Percentiles rank a stretch among this genome's conserved stretches.
phyloP scores from a whole-genome alignment of 768 basidiomycete species.

The Xerocomellus dryophilus region DNA sequence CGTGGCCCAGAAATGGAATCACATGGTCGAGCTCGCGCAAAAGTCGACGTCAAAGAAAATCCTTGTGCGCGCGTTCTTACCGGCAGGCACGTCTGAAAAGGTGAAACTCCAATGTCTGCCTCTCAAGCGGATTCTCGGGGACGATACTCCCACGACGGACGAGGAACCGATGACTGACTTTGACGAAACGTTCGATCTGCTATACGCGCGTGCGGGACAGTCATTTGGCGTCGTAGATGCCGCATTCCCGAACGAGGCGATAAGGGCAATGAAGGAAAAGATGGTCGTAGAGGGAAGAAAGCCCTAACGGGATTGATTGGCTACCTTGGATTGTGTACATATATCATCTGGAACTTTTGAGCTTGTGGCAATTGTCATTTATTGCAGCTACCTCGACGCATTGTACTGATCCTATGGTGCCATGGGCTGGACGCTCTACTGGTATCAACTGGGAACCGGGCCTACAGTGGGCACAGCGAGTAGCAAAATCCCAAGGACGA shows the following conservation, averaged over 20 bases:
- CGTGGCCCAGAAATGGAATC: slow-evolving; percentile 24
- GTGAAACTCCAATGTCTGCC: slow-evolving; percentile 28
- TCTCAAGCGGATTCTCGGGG: slow-evolving; percentile 17
- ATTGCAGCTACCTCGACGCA: slow-evolving; percentile 1
- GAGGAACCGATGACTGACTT: slow-evolving; percentile 19
- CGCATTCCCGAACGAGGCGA: slow-evolving; percentile 22
- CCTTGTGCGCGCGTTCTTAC: slow-evolving; percentile 30
- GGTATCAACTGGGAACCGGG: slow-evolving; percentile 1
- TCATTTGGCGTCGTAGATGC: slow-evolving; percentile 21
- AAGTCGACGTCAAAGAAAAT: slow-evolving; percentile 20
- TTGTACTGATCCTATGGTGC: neutral
- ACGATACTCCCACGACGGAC: neutral
- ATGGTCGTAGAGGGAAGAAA: neutral
- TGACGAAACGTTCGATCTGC: slow-evolving; percentile 22
- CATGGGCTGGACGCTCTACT: slow-evolving; percentile 2
- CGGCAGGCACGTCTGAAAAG: slow-evolving; percentile 22
- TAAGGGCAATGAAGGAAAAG: slow-evolving; percentile 14
- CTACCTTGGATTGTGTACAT: no score
- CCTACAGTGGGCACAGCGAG: neutral
- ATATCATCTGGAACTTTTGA: neutral
- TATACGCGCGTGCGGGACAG: slow-evolving; percentile 24
- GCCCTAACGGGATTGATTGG: neutral
- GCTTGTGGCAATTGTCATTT: neutral
- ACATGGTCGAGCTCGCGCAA: slow-evolving; percentile 29
- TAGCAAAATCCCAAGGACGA: neutral